phyloP scores from a whole-genome alignment of 768 basidiomycete species.

The Udeniomyces megalosporus region DNA sequence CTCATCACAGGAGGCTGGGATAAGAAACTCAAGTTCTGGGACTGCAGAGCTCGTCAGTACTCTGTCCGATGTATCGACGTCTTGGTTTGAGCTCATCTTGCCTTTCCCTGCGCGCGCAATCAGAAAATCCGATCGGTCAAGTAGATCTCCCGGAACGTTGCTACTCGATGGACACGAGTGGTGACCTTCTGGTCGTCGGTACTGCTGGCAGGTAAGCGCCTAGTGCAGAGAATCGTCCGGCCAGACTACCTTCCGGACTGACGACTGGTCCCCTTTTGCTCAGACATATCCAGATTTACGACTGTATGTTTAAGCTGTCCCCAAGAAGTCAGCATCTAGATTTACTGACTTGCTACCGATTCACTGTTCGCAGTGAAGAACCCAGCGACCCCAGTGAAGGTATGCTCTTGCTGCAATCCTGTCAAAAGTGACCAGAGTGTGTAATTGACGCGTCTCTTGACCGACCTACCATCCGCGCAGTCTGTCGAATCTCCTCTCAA shows the following conservation, averaged over 20 bases:
- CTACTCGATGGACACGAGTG: constrained; percentile 68
- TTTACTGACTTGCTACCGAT: no score
- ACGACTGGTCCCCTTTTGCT: not conserved
- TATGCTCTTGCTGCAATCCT: not conserved
- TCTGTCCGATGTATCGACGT: no score
- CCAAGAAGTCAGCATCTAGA: no score
- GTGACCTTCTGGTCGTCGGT: constrained; percentile 22
- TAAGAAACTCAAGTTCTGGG: constrained; percentile 72
- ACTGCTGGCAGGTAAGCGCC: constrained; percentile 8
- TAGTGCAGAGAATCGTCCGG: no score
- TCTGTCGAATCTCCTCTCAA: constrained; percentile 61
- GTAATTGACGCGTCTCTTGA: not conserved
- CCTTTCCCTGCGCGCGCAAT: not conserved
- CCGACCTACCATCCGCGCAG: not conserved
- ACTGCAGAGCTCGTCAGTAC: constrained; percentile 3
- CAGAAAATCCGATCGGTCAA: not conserved
- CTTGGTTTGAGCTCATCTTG: not conserved
- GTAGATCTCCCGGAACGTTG: constrained; percentile 78
- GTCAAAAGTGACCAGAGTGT: no score
- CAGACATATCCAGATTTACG: constrained; percentile 12
- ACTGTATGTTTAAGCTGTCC: constrained; percentile 7
- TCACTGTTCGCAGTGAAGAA: not conserved
- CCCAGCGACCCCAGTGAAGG: not conserved
- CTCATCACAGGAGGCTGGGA: constrained; percentile 95
- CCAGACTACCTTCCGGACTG: not conserved